Evolutionary conservation across 352 stramenopile species (phyloP), one percentile per base, ranked within the genome.

Genomic region (Globisporangium iwayamae): DNA sequence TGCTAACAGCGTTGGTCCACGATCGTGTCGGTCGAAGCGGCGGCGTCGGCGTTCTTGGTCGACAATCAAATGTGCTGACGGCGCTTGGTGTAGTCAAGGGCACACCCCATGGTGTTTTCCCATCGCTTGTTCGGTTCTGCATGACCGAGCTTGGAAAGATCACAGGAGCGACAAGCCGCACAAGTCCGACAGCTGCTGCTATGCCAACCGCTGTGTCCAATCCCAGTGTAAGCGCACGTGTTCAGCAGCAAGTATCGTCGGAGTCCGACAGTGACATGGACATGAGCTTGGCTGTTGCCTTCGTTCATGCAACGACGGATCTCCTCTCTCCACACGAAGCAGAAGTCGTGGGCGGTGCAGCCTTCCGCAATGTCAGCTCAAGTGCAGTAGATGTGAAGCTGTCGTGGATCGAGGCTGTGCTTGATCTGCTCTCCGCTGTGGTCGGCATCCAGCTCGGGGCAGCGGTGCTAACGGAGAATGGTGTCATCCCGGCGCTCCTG

Each of bases 301-400:
- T 96, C 69, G 87, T 96, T 2, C 82, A 94, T 41, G 87, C 87
- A n/a, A 94, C 86, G 30, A 89, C 84, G 1, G 83, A 92, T 68
- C 73, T 85, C 20, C 25, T 91, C 22, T 85, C 83, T 22, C 75
- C 82, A 11, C 69, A 88, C 32, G 85, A 93, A 65, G 83, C 78
- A 0, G 72, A 92, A 63, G 67, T 90, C 8, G 71, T 92, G 11
- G 72, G 76, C 14, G 68, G 68, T 0, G 64, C 72, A 4, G 62
- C 78, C 13, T 91, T 91, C 58, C 74, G 87, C 38, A 86, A 88
- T 67, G 58, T 72, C 4, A 63, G 45, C 28, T 63, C 65, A 4
- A 89, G 66, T 32, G 52, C 63, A 1, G 65, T 71, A 8, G 81
- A 93, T 43, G 61, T 63, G 20, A 89, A 90, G 41, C 47, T 96